phyloP scores from a whole-genome alignment of 345 rosid species.

The Turritis glabra region DNA sequence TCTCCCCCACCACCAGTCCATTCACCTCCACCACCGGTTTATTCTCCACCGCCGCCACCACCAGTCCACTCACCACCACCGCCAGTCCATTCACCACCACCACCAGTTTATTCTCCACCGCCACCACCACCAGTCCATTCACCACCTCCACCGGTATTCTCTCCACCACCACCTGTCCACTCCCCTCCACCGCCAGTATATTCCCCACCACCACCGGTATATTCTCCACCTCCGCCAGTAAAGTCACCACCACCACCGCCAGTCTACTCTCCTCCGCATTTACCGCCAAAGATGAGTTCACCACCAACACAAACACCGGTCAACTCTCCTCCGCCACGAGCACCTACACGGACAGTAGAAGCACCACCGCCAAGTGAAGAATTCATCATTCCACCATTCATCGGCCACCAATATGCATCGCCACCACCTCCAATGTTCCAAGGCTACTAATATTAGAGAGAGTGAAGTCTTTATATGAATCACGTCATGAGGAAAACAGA shows the following conservation, averaged over 20 bases:
- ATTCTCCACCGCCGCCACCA: neutral
- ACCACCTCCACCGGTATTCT: conserved; percentile 24
- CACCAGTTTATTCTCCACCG: neutral
- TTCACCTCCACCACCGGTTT: conserved; percentile 20
- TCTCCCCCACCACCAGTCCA: conserved; percentile 28
- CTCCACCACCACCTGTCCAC: neutral
- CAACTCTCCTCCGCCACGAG: conserved; percentile 33
- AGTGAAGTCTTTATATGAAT: conserved; percentile 2
- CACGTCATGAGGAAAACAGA: neutral
- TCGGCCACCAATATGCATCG: conserved; percentile 67
- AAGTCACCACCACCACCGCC: conserved; percentile 2
- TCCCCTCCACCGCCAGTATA: conserved; percentile 33
- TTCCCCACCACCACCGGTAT: conserved; percentile 17
- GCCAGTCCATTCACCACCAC: conserved; percentile 14
- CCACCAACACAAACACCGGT: conserved; percentile 31
- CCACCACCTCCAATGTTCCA: conserved; percentile 80
- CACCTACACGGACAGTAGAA: conserved; percentile 15
- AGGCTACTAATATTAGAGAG: conserved; percentile 56
- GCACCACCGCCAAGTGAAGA: conserved; percentile 42
- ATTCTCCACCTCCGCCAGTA: neutral
- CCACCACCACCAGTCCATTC: conserved; percentile 27
- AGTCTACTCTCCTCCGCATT: conserved; percentile 3
- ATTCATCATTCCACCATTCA: conserved; percentile 52
- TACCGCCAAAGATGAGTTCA: conserved; percentile 2
- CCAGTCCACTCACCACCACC: conserved; percentile 3